These are phyloP conservation scores for Verticillium nonalfalfae DNA, from an alignment of 2,329 filamentous ascomycete genomes.

Conservation along the genomic window DNA sequence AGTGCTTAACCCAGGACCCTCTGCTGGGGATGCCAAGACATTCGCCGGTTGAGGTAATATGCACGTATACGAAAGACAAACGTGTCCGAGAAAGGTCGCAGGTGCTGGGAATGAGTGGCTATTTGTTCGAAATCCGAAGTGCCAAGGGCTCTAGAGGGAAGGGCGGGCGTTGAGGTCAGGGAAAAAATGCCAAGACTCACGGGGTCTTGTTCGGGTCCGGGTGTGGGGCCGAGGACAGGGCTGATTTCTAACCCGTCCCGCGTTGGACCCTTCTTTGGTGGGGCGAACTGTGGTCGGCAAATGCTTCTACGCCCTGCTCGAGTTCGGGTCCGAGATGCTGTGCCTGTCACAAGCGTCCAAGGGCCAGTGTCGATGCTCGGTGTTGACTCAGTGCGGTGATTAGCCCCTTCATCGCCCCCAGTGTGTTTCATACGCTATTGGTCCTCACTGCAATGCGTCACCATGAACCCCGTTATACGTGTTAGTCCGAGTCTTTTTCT, in stretches of 20 bases:
- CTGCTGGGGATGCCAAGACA: no score
- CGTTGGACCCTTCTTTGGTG: background rate
- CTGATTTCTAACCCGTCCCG: background rate
- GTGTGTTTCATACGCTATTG: background rate
- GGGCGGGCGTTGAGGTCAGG: background rate
- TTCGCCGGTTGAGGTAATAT: no score
- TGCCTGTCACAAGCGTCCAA: background rate
- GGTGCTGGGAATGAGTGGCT: background rate
- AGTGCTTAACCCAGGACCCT: background rate
- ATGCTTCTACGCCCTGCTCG: background rate
- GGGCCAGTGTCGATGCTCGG: background rate
- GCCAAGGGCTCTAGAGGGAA: background rate
- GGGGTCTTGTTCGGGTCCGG: background rate
- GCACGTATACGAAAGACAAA: background rate
- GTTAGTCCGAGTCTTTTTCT: background rate
- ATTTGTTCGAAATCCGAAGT: background rate
- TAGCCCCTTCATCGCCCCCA: background rate
- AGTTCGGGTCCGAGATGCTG: background rate
- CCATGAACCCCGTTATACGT: background rate
- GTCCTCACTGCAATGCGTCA: background rate
- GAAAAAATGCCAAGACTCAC: background rate
- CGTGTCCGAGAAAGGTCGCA: background rate
- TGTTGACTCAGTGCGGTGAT: background rate
- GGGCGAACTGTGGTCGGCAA: background rate
- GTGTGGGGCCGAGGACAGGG: background rate